Percentiles rank a stretch among this genome's conserved stretches.
Evolutionary conservation across 495 filamentous ascomycete species (phyloP).

Genomic region (Mycothermus thermophilus): DNA sequence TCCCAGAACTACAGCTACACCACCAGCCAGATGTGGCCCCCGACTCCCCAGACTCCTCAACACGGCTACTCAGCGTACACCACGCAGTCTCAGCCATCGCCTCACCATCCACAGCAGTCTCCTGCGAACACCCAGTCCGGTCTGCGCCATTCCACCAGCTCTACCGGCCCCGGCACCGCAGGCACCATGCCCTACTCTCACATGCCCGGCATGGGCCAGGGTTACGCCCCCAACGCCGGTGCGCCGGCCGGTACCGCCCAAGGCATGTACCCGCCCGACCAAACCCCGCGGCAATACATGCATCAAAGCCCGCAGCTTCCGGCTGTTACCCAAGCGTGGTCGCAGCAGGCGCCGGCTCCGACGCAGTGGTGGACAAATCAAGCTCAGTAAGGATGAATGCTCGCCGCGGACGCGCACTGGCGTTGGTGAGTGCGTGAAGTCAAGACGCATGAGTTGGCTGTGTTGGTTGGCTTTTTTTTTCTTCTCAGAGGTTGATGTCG

Average conservation of each 20-base stretch:
- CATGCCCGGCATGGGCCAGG: conserved; percentile 46
- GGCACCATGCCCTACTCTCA: conserved; percentile 42
- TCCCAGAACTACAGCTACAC: conserved; percentile 36
- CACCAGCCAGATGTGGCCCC: conserved; percentile 36
- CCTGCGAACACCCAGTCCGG: conserved; percentile 35
- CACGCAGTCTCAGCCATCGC: conserved; percentile 43
- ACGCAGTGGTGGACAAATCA: conserved; percentile 34
- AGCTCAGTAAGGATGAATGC: conserved; percentile 24
- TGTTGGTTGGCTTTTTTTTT: too few species aligned
- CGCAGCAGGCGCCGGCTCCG: conserved; percentile 27
- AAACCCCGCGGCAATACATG: conserved; percentile 49
- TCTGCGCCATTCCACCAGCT: conserved; percentile 45
- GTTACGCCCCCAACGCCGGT: conserved; percentile 33
- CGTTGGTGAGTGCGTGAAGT: too few species aligned
- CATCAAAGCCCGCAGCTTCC: conserved; percentile 30
- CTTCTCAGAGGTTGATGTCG: too few species aligned
- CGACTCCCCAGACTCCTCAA: conserved; percentile 33
- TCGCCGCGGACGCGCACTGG: too few species aligned
- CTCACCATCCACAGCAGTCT: conserved; percentile 44
- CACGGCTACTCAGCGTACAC: conserved; percentile 33
- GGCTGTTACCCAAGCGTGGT: conserved; percentile 31
- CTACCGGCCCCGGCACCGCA: conserved; percentile 43
- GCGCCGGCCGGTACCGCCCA: too few species aligned
- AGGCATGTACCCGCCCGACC: conserved; percentile 44
- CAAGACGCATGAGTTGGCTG: too few species aligned